Evolutionary conservation across 805 yeast genomes (phyloP), one percentile per base, ranked within the genome.

Genomic region (Wickerhamomyces ciferrii): DNA sequence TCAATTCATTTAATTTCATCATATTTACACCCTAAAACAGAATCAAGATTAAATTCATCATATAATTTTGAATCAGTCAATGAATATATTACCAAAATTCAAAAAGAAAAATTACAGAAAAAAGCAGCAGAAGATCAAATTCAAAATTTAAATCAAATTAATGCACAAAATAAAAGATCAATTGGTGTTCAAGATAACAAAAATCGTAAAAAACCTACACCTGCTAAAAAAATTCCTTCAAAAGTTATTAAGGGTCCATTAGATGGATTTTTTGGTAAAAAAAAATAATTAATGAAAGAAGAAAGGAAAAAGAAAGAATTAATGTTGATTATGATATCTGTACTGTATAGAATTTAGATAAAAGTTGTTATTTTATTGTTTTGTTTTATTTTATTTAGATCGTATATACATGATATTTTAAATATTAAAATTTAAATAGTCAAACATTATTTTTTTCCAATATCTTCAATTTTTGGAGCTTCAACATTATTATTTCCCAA

Each of bases 171-270:
- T 41, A 52, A 48, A 41, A 49, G 52, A 48, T 45, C 25, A 20
- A 37, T 24, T 60, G 60, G 32, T 54, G 65, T 39, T 44, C 62
- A 24, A 45, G 50, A 39, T 53, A 62, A 44, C 10, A 21, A 21
- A 20, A 37, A 15, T 37, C 24, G 39, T 60, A 55, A 47, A 42
- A 57, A 55, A 42, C 53, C 65, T 17, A 46, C 60, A 10, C 48
- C 57, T 3, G 53, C 54, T 1, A 65, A 72, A 66, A 55, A 65
- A 62, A 41, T 62, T 25, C 72, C 70, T 48, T 79, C 79, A 2
- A 78, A 78, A 1, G 68, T 70, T 2, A 84, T 84, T 1, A 77
- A 69, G 53, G 90, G 94, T 1, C 87, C 89, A 1, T 65, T 85
- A 24, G 92, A 85, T 57, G 75, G 78, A 44, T 83, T 85, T 53